Percentiles rank a stretch among this genome's conserved stretches.
Evolutionary conservation across 2,329 filamentous ascomycete genomes (phyloP).

Genomic region (Pleochaeta shiraiana): DNA sequence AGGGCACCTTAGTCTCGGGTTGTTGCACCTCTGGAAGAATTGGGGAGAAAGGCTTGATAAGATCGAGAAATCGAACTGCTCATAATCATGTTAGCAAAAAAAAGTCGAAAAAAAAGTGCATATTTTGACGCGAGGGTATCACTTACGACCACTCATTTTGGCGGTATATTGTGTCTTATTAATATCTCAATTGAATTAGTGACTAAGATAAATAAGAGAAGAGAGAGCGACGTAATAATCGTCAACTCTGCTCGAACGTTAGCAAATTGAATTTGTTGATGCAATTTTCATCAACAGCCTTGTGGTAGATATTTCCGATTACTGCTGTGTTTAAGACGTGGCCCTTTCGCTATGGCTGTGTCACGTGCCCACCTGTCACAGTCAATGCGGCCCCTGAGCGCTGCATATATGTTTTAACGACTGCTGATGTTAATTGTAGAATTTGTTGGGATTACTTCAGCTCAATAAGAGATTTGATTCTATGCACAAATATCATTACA

Average conservation of each 20-base stretch:
- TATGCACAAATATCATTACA: too few species aligned
- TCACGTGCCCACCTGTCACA: too few species aligned
- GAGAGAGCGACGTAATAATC: not conserved
- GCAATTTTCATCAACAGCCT: too few species aligned
- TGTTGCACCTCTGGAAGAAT: conserved; percentile 98
- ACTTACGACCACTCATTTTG: conserved; percentile 24
- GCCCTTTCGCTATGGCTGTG: too few species aligned
- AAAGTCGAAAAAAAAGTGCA: conserved; percentile 5
- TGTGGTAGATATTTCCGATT: too few species aligned
- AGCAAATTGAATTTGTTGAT: not conserved
- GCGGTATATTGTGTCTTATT: conserved; percentile 13
- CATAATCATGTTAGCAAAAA: conserved; percentile 13
- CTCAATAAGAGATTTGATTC: too few species aligned
- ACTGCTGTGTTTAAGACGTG: too few species aligned
- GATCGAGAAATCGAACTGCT: conserved; percentile 92
- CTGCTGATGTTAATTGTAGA: too few species aligned
- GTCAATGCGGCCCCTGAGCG: too few species aligned
- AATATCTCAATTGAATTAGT: not conserved
- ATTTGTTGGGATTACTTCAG: too few species aligned
- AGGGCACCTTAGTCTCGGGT: conserved; percentile 94
- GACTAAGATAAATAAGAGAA: not conserved
- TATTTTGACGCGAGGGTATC: conserved; percentile 7
- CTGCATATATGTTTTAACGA: too few species aligned
- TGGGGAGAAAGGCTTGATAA: conserved; percentile 99
- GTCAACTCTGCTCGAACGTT: not conserved